Evolutionary conservation across 768 basidiomycete genomes (phyloP).

Genomic region (Mycena chlorophos): DNA sequence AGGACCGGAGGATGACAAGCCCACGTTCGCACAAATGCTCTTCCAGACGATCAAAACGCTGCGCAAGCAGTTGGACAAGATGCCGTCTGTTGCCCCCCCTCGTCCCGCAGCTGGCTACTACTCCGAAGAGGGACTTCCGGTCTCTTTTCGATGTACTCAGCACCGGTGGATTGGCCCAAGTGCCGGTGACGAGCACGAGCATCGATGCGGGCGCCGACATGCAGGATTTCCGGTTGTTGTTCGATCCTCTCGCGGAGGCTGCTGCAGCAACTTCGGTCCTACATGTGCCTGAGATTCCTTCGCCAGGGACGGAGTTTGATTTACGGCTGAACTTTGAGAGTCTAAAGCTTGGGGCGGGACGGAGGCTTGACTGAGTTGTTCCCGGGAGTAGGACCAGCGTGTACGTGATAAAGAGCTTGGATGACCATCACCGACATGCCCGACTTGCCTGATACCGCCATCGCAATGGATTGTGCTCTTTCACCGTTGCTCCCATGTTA

Average conservation of each 20-base stretch:
- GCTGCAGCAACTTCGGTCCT: too few species aligned
- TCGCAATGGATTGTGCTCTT: neutral
- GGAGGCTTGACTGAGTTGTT: neutral
- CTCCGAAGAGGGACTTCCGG: slow-evolving; percentile 13
- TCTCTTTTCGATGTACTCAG: slow-evolving; percentile 12
- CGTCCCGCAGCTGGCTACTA: neutral
- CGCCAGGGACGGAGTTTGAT: slow-evolving; percentile 5
- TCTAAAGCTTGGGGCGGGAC: neutral
- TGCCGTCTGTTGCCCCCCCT: slow-evolving; percentile 11
- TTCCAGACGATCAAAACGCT: slow-evolving; percentile 62
- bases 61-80: slow-evolving; percentile 64
- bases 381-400: too few species aligned
- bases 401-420: neutral
- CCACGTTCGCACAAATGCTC: slow-evolving; percentile 51
- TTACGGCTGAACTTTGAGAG: slow-evolving; percentile 18
- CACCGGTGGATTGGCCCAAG: too few species aligned
- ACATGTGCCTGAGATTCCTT: too few species aligned
- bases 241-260: too few species aligned
- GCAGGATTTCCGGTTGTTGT: too few species aligned
- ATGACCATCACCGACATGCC: neutral
- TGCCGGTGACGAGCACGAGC: neutral
- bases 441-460: neutral
- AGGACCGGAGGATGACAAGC: slow-evolving; percentile 47
- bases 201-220: too few species aligned
- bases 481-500: too few species aligned